Base-by-base conservation (phyloP, 176 grass and related monocot genomes). In the Tillandsia fasciculata region DNA sequence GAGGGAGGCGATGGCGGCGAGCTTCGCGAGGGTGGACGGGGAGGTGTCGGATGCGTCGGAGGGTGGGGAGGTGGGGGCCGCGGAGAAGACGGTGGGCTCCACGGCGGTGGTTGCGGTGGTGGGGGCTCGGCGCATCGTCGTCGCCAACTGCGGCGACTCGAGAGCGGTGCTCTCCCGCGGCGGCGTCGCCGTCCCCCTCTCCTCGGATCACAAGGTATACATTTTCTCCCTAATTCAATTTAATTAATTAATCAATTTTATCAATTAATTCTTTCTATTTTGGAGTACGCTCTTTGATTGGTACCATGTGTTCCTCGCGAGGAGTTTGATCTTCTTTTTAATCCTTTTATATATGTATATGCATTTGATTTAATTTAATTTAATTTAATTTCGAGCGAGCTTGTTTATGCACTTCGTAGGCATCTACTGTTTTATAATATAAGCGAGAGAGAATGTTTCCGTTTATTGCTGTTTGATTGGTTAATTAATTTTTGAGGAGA, bases 61-160 rank as follows among this genome's bases (percentile, higher is more conserved):
- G 11, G 42, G 20, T 2, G 3, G 33, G 18, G 27, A 15, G 0
- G 13, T 29, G 26, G 48, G 48, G 51, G 10, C 15, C 47, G 10
- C 15, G 0, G 67, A 85, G n/a, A 70, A 10, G 9, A 76, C 63
- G n/a, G 66, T 84, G 15, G 83, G 83, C 0, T 80, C 83, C 28
- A 85, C 72, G 48, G 82, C 82, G 4, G 71, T 84, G 50, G 82
- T 79, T 48, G 76, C 77, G 10, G 52, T 76, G 6, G 63, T 80
- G 12, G 77, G 71, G 66, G n/a, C 14, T 15, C 64, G 63, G 69
- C 24, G 51, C 59, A 85, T 85, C 57, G 63, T 76, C 5, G 77
- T 85, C 49, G 83, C 83, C 22, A 85, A 85, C 59, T 80, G 77
- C 15, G 83, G 83, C n/a, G 83, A 80, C 56, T 80, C 72, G 0